phyloP scores from a whole-genome alignment of 345 rosid genomes.

The Rubroshorea leprosula region DNA sequence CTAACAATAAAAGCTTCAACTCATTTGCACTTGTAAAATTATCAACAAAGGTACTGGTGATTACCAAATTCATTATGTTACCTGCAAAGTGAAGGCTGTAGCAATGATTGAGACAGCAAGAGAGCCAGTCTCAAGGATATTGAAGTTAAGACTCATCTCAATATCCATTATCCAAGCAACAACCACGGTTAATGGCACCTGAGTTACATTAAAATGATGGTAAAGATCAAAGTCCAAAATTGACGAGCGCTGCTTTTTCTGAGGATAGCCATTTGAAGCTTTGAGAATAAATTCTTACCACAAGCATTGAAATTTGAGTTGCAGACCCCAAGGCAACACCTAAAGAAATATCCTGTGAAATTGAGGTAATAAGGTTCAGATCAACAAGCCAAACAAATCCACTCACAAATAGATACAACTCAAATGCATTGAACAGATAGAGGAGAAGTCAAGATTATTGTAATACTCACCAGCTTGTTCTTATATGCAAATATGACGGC shows the following conservation, averaged over 20 bases:
- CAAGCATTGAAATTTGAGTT: constrained; percentile 76
- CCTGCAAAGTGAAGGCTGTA: constrained; percentile 82
- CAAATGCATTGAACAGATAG: too few relatives aligned
- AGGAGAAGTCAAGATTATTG: too few relatives aligned
- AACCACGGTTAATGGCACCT: constrained; percentile 70
- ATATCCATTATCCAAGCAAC: constrained; percentile 74
- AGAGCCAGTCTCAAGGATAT: constrained; percentile 71
- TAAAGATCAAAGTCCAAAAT: too few relatives aligned
- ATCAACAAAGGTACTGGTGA: not conserved
- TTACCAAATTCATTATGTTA: constrained; percentile 1
- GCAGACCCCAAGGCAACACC: constrained; percentile 95
- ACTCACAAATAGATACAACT: not conserved
- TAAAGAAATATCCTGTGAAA: constrained; percentile 68
- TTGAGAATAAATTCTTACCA: constrained; percentile 37
- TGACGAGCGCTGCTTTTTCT: not conserved
- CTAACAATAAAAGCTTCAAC: constrained; percentile 22
- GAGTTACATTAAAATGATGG: not conserved
- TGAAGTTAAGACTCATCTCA: constrained; percentile 78
- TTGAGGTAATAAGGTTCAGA: not conserved
- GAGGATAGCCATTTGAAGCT: too few relatives aligned
- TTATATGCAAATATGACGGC: constrained; percentile 91
- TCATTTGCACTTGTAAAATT: not conserved
- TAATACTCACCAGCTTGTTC: constrained; percentile 63
- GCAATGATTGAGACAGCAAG: constrained; percentile 61
- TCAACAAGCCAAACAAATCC: not conserved